These are phyloP conservation scores for Aspergillus sp. DNA, from an alignment of 2,329 filamentous ascomycete genomes.

Conservation along the genomic window DNA sequence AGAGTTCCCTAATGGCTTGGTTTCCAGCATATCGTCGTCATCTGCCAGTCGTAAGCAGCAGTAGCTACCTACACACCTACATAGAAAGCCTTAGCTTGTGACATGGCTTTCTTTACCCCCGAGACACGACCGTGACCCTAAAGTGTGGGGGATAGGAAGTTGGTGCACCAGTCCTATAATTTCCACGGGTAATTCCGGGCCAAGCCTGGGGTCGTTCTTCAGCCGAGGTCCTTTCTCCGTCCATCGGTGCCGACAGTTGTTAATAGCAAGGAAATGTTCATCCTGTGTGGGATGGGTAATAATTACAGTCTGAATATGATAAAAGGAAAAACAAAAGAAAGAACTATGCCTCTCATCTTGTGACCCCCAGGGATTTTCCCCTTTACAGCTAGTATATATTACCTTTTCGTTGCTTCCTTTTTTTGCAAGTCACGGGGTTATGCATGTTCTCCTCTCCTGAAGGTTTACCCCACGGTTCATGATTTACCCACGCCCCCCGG, in stretches of 20 bases:
- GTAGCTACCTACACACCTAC: not conserved
- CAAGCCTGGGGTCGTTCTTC: slow-evolving; percentile 12
- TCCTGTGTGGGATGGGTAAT: not conserved
- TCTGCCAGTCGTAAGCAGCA: slow-evolving; percentile 2
- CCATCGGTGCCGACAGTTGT: slow-evolving; percentile 8
- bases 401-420: not conserved
- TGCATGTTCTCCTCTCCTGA: not conserved
- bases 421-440: too few relatives aligned
- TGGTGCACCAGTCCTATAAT: not conserved
- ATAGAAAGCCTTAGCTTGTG: not conserved
- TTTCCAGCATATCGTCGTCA: slow-evolving; percentile 5
- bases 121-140: not conserved
- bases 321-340: not conserved
- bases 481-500: slow-evolving; percentile 18
- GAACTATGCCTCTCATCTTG: not conserved
- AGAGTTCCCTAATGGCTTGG: not conserved
- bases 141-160: slow-evolving; percentile 3
- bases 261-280: not conserved
- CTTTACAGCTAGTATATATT: not conserved
- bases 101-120: not conserved
- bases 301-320: not conserved
- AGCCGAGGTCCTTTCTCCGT: slow-evolving; percentile 15
- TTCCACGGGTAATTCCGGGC: slow-evolving; percentile 15
- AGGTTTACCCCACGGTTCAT: slow-evolving; percentile 18
- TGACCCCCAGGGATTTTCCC: not conserved